Percentiles rank a stretch among this genome's conserved stretches.
Evolutionary conservation across 495 filamentous ascomycete species (phyloP).

Genomic region (Schizothecium vesticola): DNA sequence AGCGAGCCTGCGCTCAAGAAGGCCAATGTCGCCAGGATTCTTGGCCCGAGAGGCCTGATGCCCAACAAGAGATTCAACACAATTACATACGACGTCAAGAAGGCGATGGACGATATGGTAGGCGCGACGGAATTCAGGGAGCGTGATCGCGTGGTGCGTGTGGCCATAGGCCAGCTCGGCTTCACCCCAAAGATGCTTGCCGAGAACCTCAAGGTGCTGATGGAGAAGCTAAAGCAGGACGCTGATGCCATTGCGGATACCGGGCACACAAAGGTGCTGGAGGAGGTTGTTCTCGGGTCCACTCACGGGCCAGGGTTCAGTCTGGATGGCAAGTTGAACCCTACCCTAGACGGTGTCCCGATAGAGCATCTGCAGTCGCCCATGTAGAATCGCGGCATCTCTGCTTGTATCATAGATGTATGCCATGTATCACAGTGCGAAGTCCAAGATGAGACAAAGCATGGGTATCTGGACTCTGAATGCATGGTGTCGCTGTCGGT

Average conservation of each 20-base stretch:
- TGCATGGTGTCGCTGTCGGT: background rate
- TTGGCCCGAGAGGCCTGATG: constrained; percentile 90
- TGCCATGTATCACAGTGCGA: constrained; percentile 43
- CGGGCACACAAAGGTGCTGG: constrained; percentile 65
- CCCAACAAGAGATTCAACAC: constrained; percentile 82
- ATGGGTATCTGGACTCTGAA: constrained; percentile 30
- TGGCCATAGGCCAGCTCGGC: constrained; percentile 84
- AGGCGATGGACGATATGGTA: constrained; percentile 67
- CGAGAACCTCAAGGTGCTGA: constrained; percentile 75
- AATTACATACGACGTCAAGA: constrained; percentile 70
- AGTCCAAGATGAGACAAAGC: constrained; percentile 12
- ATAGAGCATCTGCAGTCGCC: constrained; percentile 48
- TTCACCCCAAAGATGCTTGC: constrained; percentile 84
- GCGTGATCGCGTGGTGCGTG: constrained; percentile 71
- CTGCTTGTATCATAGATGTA: constrained; percentile 33
- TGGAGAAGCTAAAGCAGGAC: constrained; percentile 73
- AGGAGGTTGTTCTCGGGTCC: constrained; percentile 92
- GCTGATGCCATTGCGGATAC: constrained; percentile 61
- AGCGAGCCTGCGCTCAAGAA: constrained; percentile 67
- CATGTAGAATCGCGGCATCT: constrained; percentile 32
- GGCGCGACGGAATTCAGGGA: constrained; percentile 86
- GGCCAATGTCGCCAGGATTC: constrained; percentile 67
- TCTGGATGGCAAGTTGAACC: constrained; percentile 69
- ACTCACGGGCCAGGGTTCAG: constrained; percentile 82
- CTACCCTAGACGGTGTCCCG: constrained; percentile 49